Base-by-base conservation (phyloP, 2,329 filamentous ascomycete genomes). In the Cercospora canescens region DNA sequence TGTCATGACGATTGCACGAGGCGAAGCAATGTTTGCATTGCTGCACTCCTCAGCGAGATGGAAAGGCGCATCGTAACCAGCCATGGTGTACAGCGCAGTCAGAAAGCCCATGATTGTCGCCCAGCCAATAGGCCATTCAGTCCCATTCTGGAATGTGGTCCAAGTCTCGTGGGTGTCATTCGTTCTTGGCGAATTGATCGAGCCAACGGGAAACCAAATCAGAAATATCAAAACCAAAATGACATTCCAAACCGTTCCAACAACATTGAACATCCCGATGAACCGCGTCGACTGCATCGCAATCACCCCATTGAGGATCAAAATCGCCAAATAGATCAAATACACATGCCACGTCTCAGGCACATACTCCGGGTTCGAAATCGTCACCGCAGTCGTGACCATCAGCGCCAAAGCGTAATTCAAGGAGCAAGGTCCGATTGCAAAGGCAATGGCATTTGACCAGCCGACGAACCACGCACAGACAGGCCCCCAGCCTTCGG, bases 11-110 rank as follows among this genome's bases (percentile, higher is more conserved):
- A 77, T 77, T 8, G 76, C 76, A 55, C 76, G 62, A 8, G 76
- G 75, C 1, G 71, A 70, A 11, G 75, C 75, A 21, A 77, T 72
- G 55, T 76, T 76, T 39, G 74, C 73, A 59, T 77, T 77, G 48
- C 67, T 69, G 68, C 75, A 77, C 66, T 77, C 76, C 66, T 77
- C 75, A 14, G 73, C 72, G 4, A 77, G 67, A 39, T 77, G 75
- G 57, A 77, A 76, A 4, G 76, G 76, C 1, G 75, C 71, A 58
- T 77, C 76, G 58, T 75, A 77, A 24, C 72, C 71, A 24, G 68
- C 62, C 81, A 89, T 89, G 5, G 80, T 73, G 28, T 76, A 78
- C 2, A 77, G 78, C 6, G 82, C 73, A 24, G 80, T 80, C 7
- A 84, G 68, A 48, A 82, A 83, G 62, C 69, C 68, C 45, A 83